phyloP scores from a whole-genome alignment of 331 rosid genomes.

The Ulmus americana region DNA sequence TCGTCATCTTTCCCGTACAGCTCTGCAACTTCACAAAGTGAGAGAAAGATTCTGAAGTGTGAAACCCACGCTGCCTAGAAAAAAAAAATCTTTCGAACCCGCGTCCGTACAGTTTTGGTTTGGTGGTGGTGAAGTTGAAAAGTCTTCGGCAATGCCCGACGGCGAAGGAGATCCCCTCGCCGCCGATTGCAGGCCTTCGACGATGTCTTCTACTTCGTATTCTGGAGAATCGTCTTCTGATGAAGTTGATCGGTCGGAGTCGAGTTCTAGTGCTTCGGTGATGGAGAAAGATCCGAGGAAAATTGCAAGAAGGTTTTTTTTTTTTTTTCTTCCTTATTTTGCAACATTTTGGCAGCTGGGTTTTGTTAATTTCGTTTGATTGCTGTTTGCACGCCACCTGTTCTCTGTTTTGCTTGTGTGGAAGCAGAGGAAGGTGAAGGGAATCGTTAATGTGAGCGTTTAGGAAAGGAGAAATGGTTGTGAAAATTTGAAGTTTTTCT shows the following conservation, averaged over 20 bases:
- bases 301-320: slow-evolving; percentile 47
- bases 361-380: slow-evolving; percentile 11
- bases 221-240: slow-evolving; percentile 12
- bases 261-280: slow-evolving; percentile 12
- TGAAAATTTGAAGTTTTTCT: background rate
- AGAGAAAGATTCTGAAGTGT: too few species aligned
- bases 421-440: slow-evolving; percentile 11
- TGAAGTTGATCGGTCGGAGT: slow-evolving; percentile 24
- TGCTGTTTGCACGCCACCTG: background rate
- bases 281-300: slow-evolving; percentile 53
- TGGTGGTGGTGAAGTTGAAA: too few species aligned
- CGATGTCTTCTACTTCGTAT: background rate
- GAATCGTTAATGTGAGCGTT: background rate
- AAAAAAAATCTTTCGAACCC: too few species aligned
- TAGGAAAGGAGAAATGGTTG: background rate
- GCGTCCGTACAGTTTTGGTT: too few species aligned
- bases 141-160: slow-evolving; percentile 30
- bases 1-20: too few species aligned
- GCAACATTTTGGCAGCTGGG: background rate
- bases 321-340: background rate
- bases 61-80: too few species aligned
- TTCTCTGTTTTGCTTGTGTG: slow-evolving; percentile 18
- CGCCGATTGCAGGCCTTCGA: background rate
- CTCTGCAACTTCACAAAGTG: too few species aligned
- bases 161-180: slow-evolving; percentile 26